Evolutionary conservation across 1,284 basidiomycete species (phyloP), one percentile per base, ranked within the genome.

Genomic region (Peniophora sp.): DNA sequence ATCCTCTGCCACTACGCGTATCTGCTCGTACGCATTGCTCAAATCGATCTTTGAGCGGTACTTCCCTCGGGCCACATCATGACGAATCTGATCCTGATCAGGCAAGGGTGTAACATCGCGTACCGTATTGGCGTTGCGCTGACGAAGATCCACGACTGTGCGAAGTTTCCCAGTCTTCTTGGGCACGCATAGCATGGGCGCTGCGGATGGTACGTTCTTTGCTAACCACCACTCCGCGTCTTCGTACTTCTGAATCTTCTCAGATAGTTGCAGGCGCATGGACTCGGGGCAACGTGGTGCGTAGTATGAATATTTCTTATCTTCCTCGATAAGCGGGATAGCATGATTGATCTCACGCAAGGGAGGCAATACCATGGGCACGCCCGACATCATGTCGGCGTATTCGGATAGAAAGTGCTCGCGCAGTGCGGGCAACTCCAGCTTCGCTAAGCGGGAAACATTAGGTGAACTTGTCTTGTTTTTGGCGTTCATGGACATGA

Each of bases 301-400:
- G 34, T 36, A n/a, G 34, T 36, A 36, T 10, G 10, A n/a, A n/a
- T 69, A 71, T 0, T 64, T 49, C 36, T 63, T 63, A 0, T 50
- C 39, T 27, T 64, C 58, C 39, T 73, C 64, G 3, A 69, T 68
- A 6, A 73, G 43, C 0, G 69, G 69, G 2, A 73, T 72, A 0
- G 49, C 48, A 48, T 73, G 69, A 46, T 73, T 72, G 6, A 73
- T 66, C 0, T 52, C 65, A 0, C 66, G 50, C 1, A 71, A 44
- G 0, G 65, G 70, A 0, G 64, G 70, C 11, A 70, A 45, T 0
- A 36, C 34, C 34, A 36, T 10, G 10, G 34, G 34, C 10, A 36
- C 34, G n/a, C 34, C 34, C 34, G 34, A 36, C 34, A 36, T 36
- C 10, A 36, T 36, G 2, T 65, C 56, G 3, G 8, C 57, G 12